These are phyloP conservation scores for Sugiyamaella valdiviana DNA, from an alignment of 805 yeast species.

Conservation along the genomic window DNA sequence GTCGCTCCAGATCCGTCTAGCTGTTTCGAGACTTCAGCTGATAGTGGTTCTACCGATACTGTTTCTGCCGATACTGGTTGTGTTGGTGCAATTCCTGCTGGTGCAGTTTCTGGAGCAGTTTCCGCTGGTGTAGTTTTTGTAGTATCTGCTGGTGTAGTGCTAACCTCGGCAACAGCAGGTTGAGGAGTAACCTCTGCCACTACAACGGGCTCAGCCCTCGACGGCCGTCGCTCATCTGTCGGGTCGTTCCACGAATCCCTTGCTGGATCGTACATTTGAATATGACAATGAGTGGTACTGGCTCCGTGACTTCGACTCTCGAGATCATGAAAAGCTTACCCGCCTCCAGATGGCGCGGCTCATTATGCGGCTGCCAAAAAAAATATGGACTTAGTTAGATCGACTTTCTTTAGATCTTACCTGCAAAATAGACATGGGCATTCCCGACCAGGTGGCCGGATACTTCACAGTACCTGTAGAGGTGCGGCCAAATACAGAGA, in stretches of 20 bases:
- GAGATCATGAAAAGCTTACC: no score
- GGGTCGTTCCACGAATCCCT: slow-evolving; percentile 20
- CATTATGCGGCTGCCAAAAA: neutral
- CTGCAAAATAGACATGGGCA: neutral
- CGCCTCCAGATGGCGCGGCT: no score
- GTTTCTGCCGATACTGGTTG: neutral
- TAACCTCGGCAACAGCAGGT: neutral
- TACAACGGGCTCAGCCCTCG: neutral
- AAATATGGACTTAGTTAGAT: neutral
- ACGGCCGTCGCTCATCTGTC: neutral
- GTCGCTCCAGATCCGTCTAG: no score
- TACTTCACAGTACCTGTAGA: slow-evolving; percentile 21
- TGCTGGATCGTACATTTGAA: slow-evolving; percentile 23
- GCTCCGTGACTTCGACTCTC: no score
- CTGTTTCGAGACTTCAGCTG: no score
- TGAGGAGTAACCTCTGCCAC: neutral
- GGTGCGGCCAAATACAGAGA: slow-evolving; percentile 4
- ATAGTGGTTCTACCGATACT: no score
- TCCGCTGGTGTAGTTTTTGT: neutral
- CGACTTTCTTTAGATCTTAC: neutral
- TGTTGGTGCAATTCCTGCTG: neutral
- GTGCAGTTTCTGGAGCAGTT: neutral
- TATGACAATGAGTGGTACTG: no score
- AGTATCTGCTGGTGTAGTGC: neutral
- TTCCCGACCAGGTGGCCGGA: slow-evolving; percentile 22